Conservation (phyloP, 2,329 filamentous ascomycete species). For the Aspergillus sp. region DNA sequence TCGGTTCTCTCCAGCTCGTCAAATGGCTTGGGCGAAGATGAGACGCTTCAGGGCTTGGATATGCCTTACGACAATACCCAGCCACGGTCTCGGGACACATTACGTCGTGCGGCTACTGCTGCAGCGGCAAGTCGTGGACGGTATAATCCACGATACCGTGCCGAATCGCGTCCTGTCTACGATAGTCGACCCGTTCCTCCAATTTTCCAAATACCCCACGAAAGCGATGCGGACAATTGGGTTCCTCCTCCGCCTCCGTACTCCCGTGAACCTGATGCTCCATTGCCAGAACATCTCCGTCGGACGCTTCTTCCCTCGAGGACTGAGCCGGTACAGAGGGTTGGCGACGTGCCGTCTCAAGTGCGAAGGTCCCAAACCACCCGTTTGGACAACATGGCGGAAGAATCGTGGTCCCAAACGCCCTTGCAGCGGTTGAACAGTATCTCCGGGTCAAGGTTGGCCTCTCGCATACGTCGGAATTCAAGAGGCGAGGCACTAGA, state of each 20-base stretch:
- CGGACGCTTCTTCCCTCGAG: conserved; percentile 31
- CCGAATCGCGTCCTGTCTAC: conserved; percentile 44
- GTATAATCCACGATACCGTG: conserved; percentile 53
- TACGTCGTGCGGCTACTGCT: conserved; percentile 71
- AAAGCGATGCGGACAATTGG: conserved; percentile 87
- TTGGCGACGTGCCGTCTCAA: conserved; percentile 11
- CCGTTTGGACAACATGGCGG: conserved; percentile 22
- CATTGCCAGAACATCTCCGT: conserved; percentile 39
- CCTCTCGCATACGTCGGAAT: conserved; percentile 18
- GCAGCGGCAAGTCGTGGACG: conserved; percentile 70
- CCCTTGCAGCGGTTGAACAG: conserved; percentile 28
- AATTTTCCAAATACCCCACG: conserved; percentile 67
- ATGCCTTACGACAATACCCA: conserved; percentile 71
- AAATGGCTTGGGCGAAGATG: conserved; percentile 18
- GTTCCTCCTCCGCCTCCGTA: conserved; percentile 83
- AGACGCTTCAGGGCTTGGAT: conserved; percentile 61
- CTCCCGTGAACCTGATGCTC: conserved; percentile 32
- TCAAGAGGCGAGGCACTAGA: conserved; percentile 14
- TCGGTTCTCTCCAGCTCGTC: conserved; percentile 26
- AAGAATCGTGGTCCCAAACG: conserved; percentile 21
- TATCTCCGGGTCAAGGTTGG: conserved; percentile 20
- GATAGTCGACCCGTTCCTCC: conserved; percentile 9
- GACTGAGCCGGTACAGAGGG: conserved; percentile 16
- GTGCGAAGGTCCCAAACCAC: conserved; percentile 25
- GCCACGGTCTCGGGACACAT: conserved; percentile 67